These are phyloP conservation scores for Cercospora zeae-maydis DNA, from an alignment of 2,329 filamentous ascomycete genomes.

Conservation along the genomic window DNA sequence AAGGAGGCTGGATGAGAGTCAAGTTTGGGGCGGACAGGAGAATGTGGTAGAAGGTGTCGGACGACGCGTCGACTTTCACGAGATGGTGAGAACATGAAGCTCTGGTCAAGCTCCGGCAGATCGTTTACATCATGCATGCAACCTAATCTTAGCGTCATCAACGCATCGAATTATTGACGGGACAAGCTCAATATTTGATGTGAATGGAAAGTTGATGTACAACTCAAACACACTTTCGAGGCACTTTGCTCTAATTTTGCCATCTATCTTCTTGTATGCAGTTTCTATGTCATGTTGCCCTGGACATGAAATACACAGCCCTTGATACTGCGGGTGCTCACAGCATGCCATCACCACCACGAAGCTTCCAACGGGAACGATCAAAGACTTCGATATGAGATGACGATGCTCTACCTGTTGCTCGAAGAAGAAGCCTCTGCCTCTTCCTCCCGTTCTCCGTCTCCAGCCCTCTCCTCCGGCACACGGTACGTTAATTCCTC, in stretches of 20 bases:
- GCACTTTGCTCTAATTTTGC: neutral
- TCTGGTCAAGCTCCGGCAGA: neutral
- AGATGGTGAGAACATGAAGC: neutral
- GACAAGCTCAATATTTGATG: neutral
- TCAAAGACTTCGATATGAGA: too few relatives aligned
- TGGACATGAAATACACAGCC: neutral
- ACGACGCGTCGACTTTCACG: neutral
- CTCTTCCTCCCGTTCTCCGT: too few relatives aligned
- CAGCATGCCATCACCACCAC: too few relatives aligned
- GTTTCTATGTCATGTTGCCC: neutral
- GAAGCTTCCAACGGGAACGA: too few relatives aligned
- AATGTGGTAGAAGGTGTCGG: neutral
- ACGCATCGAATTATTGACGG: neutral
- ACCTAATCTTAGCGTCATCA: neutral
- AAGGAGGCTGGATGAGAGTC: neutral
- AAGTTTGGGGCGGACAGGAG: neutral
- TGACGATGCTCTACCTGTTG: too few relatives aligned
- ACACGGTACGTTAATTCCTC: too few relatives aligned
- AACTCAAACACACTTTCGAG: neutral
- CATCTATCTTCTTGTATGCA: neutral
- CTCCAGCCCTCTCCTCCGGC: too few relatives aligned
- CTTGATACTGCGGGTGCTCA: too few relatives aligned
- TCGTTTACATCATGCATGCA: neutral
- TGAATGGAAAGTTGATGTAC: neutral
- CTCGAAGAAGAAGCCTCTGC: too few relatives aligned